Evolutionary conservation across 2,329 filamentous ascomycete species (phyloP).

Genomic region (Chrysoporthe austroafricana): DNA sequence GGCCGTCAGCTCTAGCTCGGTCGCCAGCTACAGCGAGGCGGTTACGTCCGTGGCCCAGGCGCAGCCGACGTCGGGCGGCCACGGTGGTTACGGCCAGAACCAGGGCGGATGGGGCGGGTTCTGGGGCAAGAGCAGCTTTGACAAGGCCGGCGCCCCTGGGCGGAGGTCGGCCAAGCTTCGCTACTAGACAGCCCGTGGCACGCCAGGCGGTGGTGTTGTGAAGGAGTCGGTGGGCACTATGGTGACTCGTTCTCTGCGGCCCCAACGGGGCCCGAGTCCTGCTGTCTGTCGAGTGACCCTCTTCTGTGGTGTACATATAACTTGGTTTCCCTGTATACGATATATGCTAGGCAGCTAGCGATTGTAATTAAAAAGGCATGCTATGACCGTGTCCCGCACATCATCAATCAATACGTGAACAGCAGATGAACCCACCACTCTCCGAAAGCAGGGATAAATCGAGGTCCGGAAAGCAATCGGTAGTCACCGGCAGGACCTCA

Average conservation of each 20-base stretch:
- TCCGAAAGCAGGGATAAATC: too few species aligned
- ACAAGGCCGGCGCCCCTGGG: background rate
- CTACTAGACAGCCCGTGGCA: background rate
- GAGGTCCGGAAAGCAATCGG: too few species aligned
- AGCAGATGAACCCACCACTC: too few species aligned
- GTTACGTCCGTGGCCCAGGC: constrained; percentile 12
- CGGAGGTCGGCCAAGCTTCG: constrained; percentile 7
- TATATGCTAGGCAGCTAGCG: background rate
- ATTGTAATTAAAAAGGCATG: constrained; percentile 6
- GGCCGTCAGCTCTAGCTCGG: constrained; percentile 1
- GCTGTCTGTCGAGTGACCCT: background rate
- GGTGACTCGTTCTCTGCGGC: background rate
- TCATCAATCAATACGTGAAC: too few species aligned
- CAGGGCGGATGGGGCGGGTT: constrained; percentile 13
- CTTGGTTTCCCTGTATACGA: constrained; percentile 6
- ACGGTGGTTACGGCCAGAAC: constrained; percentile 7
- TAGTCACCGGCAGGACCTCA: too few species aligned
- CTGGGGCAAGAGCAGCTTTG: background rate
- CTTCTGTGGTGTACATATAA: constrained; percentile 11
- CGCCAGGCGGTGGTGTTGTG: background rate
- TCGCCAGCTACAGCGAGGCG: background rate
- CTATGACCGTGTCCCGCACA: too few species aligned
- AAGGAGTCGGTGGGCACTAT: background rate
- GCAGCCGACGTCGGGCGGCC: constrained; percentile 3
- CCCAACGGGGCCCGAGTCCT: background rate